phyloP scores from a whole-genome alignment of 805 yeast species.

The Nakazawaea holstii region DNA sequence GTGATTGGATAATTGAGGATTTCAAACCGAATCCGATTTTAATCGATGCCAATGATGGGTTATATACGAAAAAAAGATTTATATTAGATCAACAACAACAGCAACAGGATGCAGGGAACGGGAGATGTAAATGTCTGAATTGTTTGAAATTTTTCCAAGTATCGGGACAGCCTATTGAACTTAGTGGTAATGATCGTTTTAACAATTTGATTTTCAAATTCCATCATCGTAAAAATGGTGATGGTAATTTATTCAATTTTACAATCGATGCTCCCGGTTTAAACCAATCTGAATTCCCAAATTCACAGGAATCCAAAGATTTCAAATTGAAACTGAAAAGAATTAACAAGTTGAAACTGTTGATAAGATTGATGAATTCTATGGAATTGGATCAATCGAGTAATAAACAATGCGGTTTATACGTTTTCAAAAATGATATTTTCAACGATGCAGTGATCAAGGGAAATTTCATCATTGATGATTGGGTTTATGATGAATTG shows the following conservation, averaged over 20 bases:
- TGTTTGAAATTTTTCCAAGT: constrained; percentile 5
- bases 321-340: constrained; percentile 25
- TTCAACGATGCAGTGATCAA: constrained; percentile 31
- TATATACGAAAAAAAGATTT: constrained; percentile 18
- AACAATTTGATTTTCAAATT: not conserved
- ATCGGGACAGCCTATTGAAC: constrained; percentile 1
- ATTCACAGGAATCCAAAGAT: constrained; percentile 41
- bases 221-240: not conserved
- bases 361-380: constrained; percentile 39
- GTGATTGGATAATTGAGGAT: constrained; percentile 31
- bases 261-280: constrained; percentile 45
- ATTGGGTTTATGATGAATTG: constrained; percentile 26
- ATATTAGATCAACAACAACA: not conserved
- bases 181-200: constrained; percentile 5
- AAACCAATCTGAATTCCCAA: constrained; percentile 55
- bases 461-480: constrained; percentile 28
- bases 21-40: constrained; percentile 25
- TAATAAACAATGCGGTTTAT: constrained; percentile 29
- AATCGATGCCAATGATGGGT: constrained; percentile 19
- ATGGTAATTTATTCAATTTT: not conserved
- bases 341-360: constrained; percentile 32
- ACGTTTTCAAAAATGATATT: constrained; percentile 36
- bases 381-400: constrained; percentile 10
- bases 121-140: constrained; percentile 3
- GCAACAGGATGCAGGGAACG: constrained; percentile 1